phyloP scores from a whole-genome alignment of 768 basidiomycete species.

The Mycena haematopus region DNA sequence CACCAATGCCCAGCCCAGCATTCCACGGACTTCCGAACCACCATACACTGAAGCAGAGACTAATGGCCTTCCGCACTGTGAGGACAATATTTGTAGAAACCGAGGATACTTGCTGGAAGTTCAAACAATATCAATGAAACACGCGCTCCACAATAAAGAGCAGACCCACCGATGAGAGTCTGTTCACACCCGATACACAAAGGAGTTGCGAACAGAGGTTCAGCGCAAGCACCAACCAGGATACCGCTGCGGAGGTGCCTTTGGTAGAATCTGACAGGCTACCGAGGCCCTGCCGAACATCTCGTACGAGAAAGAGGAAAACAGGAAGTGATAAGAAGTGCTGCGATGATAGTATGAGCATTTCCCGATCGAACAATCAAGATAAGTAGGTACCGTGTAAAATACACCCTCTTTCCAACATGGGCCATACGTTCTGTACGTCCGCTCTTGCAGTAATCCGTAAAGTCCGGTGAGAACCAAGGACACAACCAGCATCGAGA shows the following conservation, averaged over 20 bases:
- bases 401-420: conserved; percentile 87
- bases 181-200: conserved; percentile 87
- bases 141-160: conserved; percentile 8
- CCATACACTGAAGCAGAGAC: conserved; percentile 83
- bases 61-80: conserved; percentile 81
- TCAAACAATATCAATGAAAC: background rate
- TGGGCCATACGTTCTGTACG: conserved; percentile 75
- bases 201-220: conserved; percentile 79
- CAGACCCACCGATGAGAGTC: conserved; percentile 72
- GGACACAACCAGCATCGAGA: conserved; percentile 70
- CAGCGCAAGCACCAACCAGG: conserved; percentile 62
- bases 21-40: conserved; percentile 84
- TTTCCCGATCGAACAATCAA: background rate
- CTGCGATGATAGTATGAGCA: conserved; percentile 43
- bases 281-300: conserved; percentile 61
- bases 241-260: conserved; percentile 41
- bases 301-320: conserved; percentile 65
- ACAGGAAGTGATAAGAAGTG: conserved; percentile 82
- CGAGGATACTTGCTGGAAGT: conserved; percentile 68
- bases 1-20: conserved; percentile 65
- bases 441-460: conserved; percentile 79
- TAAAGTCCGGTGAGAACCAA: conserved; percentile 71
- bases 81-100: conserved; percentile 84
- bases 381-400: conserved; percentile 65
- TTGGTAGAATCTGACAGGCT: conserved; percentile 49